Evolutionary conservation across 306 rosid genomes (phyloP), one percentile per base, ranked within the genome.

Genomic region (Dicorynia guianensis): DNA sequence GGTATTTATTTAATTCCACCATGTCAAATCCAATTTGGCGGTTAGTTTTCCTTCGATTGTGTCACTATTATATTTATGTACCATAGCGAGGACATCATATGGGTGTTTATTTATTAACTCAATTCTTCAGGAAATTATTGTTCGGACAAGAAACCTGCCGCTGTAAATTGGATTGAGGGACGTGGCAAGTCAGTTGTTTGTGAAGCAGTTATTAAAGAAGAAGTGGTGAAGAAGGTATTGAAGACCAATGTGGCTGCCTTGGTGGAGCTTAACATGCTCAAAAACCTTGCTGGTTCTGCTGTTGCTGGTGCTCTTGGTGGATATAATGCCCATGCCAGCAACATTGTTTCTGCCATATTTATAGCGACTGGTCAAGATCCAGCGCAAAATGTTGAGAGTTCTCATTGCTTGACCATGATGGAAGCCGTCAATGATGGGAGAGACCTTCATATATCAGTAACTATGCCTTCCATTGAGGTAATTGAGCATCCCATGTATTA

Each of bases 351-450:
- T 48, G 96, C 96, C 44, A 18, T 91, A n/a, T 91, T 83, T 57
- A 79, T 91, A 46, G 96, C 96, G 81, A 91, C 96, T 0, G 96
- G 96, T 74, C 96, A 91, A 80, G 96, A 91, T 74, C 96, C 96
- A 19, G 96, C 96, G 15, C 93, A 91, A 74, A 91, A 88, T 83
- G 53, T 91, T 43, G 96, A 91, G 83, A 91, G 96, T 74, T 91
- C 96, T 43, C 93, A 91, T 76, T 88, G 96, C 88, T 83, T 88
- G 33, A 85, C 93, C 74, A 89, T 89, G 95, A 87, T 89, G 89
- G 95, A 89, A 67, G 85, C 92, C 2, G 75, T 87, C 62, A 87
- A 89, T 55, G 80, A 87, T 36, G 92, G 95, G 75, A 87, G 81
- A 72, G 92, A 89, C 82, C 95, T 89, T 68, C 95, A 89, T 47